These are phyloP conservation scores for Aspergillus sojae DNA, from an alignment of 2,329 filamentous ascomycete genomes.

Conservation along the genomic window DNA sequence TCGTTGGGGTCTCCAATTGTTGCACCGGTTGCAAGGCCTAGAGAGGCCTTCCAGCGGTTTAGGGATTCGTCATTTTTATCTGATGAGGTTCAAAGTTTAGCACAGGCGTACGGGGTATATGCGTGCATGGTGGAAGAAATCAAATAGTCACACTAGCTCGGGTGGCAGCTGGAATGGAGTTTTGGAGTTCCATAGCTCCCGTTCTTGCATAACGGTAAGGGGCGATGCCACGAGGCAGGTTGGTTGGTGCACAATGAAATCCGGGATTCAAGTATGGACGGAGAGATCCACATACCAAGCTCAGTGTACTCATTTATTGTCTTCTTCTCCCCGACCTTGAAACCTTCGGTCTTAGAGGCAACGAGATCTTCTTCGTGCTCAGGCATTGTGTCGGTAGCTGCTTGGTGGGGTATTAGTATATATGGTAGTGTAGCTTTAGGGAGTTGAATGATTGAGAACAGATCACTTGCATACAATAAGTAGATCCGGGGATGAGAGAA, in stretches of 20 bases:
- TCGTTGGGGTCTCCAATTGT: conserved; percentile 77
- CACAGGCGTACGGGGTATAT: neutral
- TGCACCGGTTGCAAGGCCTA: conserved; percentile 75
- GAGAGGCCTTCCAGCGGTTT: conserved; percentile 95
- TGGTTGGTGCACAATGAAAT: neutral
- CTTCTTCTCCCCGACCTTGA: conserved; percentile 99
- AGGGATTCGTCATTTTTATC: conserved; percentile 85
- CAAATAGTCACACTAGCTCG: neutral
- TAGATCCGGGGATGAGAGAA: neutral
- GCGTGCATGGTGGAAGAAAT: neutral
- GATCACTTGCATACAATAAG: neutral
- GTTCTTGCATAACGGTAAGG: conserved; percentile 4
- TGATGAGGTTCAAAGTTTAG: conserved; percentile 36
- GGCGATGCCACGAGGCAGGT: conserved; percentile 14
- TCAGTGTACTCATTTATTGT: conserved; percentile 91
- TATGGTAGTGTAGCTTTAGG: neutral
- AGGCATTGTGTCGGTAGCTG: conserved; percentile 57
- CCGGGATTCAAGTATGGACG: neutral
- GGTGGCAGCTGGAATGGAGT: neutral
- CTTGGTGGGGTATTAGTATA: conserved; percentile 21
- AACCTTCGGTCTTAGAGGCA: conserved; percentile 87
- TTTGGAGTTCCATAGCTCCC: neutral
- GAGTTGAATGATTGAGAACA: neutral
- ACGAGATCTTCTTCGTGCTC: conserved; percentile 78
- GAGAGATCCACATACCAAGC: conserved; percentile 67